phyloP scores from a whole-genome alignment of 768 basidiomycete genomes.

The Russula compacta region DNA sequence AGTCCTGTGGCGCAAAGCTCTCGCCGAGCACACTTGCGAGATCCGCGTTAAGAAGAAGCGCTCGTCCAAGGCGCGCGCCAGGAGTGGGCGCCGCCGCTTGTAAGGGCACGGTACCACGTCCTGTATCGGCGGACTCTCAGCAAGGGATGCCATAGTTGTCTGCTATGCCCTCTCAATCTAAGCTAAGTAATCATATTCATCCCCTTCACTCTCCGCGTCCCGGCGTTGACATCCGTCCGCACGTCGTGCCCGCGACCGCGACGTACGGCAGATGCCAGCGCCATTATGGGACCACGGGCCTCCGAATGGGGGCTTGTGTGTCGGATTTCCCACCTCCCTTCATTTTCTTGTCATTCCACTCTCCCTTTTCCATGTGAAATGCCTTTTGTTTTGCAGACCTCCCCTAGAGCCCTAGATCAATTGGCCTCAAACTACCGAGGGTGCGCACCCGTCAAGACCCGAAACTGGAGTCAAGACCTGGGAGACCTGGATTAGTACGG shows the following conservation, averaged over 20 bases:
- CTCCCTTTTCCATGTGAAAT: conserved; percentile 1
- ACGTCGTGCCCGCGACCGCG: conserved; percentile 13
- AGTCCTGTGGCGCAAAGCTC: neutral
- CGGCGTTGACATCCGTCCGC: conserved; percentile 1
- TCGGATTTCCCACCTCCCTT: neutral
- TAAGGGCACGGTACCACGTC: neutral
- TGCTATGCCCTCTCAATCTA: neutral
- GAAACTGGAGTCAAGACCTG: neutral
- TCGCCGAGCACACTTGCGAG: neutral
- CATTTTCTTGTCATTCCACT: neutral
- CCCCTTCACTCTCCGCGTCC: conserved; percentile 1
- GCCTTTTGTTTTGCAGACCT: conserved; percentile 4
- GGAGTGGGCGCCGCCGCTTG: neutral
- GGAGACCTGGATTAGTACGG: neutral
- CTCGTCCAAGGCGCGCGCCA: neutral
- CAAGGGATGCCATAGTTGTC: neutral
- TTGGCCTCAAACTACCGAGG: neutral
- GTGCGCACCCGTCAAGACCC: conserved; percentile 5
- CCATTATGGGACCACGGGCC: conserved; percentile 3
- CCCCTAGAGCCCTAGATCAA: neutral
- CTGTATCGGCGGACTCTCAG: neutral
- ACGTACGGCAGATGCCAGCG: neutral
- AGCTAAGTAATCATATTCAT: conserved; percentile 11
- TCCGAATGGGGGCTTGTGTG: conserved; percentile 5
- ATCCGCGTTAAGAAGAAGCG: neutral